Conservation (phyloP, 129 eudicot genomes). For the Centrapalus pauciflorus region DNA sequence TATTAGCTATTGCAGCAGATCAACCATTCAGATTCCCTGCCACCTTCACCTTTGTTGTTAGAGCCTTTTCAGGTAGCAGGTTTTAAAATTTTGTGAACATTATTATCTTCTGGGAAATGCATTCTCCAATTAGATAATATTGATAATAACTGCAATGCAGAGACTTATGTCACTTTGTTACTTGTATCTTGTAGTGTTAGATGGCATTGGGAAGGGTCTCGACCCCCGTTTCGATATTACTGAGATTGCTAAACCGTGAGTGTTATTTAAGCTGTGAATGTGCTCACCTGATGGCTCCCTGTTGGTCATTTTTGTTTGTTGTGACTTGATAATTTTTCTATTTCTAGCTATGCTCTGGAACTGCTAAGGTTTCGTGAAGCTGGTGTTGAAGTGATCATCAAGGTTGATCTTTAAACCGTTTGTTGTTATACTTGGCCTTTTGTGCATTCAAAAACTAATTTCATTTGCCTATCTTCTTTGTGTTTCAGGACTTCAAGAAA, state of each 20-base stretch:
- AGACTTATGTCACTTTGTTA: constrained; percentile 3
- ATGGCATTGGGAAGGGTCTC: constrained; percentile 99
- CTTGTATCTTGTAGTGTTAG: constrained; percentile 56
- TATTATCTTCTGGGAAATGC: neutral
- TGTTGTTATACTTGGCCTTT: neutral
- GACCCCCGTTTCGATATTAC: constrained; percentile 99
- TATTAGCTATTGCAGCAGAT: constrained; percentile 90
- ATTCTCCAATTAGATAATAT: neutral
- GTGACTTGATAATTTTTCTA: constrained; percentile 13
- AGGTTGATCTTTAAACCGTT: constrained; percentile 41
- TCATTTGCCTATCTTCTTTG: constrained; percentile 3
- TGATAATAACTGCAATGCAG: neutral
- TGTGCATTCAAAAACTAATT: neutral
- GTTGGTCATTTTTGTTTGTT: constrained; percentile 2
- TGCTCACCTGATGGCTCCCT: neutral
- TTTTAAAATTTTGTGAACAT: neutral
- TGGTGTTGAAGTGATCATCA: constrained; percentile 84
- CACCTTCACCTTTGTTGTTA: constrained; percentile 98
- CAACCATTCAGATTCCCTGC: constrained; percentile 99
- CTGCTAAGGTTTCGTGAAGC: constrained; percentile 94
- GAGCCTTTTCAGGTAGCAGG: constrained; percentile 85
- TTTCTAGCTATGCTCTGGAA: constrained; percentile 83
- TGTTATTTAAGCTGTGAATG: constrained; percentile 18
- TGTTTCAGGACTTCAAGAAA: constrained; percentile 73
- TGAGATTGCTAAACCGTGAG: constrained; percentile 98